Base-by-base conservation (phyloP, 768 basidiomycete species). In the Suillus cothurnatus region DNA sequence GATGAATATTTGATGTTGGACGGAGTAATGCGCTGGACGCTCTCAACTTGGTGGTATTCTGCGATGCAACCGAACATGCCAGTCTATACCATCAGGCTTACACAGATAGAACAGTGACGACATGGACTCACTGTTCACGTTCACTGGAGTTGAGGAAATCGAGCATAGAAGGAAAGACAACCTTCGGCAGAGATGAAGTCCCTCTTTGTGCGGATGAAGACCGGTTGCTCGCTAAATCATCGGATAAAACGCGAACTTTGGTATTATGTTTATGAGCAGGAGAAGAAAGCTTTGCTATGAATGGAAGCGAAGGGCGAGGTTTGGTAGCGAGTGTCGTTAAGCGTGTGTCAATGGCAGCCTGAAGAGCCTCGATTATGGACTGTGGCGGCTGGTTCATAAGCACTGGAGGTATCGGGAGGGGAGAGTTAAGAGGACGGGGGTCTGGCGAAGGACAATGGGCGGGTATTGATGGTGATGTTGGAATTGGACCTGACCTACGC, bases 401-500 rank as follows among this genome's bases (percentile, higher is more conserved):
- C 1, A 32, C 32, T 14, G 71, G 60, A 15, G 65, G 52, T 39
- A 63, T n/a, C 31, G 17, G 50, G 38, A 67, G 66, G 38, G 62
- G 58, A 64, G 31, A 64, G 70, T 55, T 62, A 63, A 57, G 66
- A 71, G 58, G 70, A 70, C 60, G 67, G 64, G 56, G 64, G 55
- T 71, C 52, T 36, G 65, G 67, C 57, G 67, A 62, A 50, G 67
- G 72, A 47, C 66, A 70, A 58, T 63, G 55, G 21, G 43, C 39
- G n/a, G 70, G 61, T 63, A 60, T 63, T 70, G 31, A 76, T 71
- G 11, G 84, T 77, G 19, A 26, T 26, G 12, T 26, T 9, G 38
- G 17, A 17, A 19, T 39, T 28, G 23, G 36, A 86, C 67, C 49
- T 83, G 79, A 61, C 86, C 83, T 8, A 86, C 61, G 3, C 2